Evolutionary conservation across 1,139 yeast genomes (phyloP).

Genomic region (Saccharomycopsis phalli): DNA sequence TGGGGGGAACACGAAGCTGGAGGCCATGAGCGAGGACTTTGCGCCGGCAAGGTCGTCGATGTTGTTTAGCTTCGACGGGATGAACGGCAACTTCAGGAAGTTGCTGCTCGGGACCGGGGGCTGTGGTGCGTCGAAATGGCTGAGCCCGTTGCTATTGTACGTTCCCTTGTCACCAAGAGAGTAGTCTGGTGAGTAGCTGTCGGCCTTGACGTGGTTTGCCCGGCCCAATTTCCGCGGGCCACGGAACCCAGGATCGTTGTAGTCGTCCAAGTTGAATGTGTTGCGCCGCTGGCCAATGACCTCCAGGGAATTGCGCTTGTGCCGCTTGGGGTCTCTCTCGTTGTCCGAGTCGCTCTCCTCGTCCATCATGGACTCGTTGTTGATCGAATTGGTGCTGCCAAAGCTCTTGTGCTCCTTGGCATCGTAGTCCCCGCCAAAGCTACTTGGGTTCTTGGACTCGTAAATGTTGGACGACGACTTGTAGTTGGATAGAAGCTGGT

Average conservation of each 20-base stretch:
- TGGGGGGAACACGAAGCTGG: conserved; percentile 15
- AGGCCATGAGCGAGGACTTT: conserved; percentile 6
- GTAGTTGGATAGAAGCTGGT: conserved; percentile 51
- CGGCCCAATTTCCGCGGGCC: not conserved
- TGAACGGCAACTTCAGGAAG: conserved; percentile 14
- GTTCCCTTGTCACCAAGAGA: not conserved
- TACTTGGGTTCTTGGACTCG: conserved; percentile 24
- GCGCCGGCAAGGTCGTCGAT: conserved; percentile 7
- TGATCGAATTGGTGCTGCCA: conserved; percentile 8
- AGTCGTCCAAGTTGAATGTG: no score
- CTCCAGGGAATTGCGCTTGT: conserved; percentile 10
- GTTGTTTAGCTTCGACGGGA: conserved; percentile 11
- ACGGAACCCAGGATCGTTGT: not conserved
- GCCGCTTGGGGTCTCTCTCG: conserved; percentile 15
- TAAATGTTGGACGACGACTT: conserved; percentile 27
- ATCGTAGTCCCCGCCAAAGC: conserved; percentile 27
- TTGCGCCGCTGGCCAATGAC: not conserved
- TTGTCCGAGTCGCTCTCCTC: conserved; percentile 22
- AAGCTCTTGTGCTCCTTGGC: conserved; percentile 9
- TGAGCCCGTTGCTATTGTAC: not conserved
- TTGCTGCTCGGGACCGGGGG: not conserved
- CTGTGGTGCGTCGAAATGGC: not conserved
- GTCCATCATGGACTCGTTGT: conserved; percentile 20
- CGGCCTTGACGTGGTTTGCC: not conserved
- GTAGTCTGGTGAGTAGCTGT: not conserved